Evolutionary conservation across 23 red algal genomes (phyloP).

Genomic region (Agarophyton chilense): DNA sequence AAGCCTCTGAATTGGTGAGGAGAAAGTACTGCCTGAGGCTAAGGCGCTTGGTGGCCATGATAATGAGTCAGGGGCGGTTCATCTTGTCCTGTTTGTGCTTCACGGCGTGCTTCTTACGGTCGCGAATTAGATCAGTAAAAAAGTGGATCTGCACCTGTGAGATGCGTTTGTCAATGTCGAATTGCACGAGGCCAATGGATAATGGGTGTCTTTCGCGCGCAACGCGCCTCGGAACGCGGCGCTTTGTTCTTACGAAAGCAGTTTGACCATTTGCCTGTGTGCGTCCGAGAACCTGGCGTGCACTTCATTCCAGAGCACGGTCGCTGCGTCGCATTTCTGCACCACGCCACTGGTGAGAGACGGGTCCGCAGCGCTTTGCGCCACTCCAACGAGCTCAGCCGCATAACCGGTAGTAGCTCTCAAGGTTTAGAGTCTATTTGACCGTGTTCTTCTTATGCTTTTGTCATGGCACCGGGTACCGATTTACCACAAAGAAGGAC

Average conservation of each 20-base stretch:
- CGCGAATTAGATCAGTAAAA: constrained; percentile 29
- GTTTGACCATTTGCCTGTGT: not conserved
- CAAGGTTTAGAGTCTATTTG: no score
- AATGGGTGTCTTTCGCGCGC: not conserved
- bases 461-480: no score
- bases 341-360: not conserved
- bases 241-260: not conserved
- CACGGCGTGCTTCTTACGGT: constrained; percentile 31
- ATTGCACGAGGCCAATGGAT: not conserved
- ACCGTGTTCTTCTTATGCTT: no score
- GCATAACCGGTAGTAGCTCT: not conserved
- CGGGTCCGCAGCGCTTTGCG: not conserved
- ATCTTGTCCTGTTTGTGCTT: constrained; percentile 34
- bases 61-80: constrained; percentile 22
- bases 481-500: no score
- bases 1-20: not conserved
- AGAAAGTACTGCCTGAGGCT: constrained; percentile 44
- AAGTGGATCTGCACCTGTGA: constrained; percentile 14
- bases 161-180: not conserved
- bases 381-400: not conserved
- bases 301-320: not conserved
- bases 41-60: constrained; percentile 35
- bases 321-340: not conserved
- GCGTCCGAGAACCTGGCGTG: not conserved
- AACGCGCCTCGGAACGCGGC: not conserved